phyloP scores from a whole-genome alignment of 805 yeast species.

The Candida qinlingensis region DNA sequence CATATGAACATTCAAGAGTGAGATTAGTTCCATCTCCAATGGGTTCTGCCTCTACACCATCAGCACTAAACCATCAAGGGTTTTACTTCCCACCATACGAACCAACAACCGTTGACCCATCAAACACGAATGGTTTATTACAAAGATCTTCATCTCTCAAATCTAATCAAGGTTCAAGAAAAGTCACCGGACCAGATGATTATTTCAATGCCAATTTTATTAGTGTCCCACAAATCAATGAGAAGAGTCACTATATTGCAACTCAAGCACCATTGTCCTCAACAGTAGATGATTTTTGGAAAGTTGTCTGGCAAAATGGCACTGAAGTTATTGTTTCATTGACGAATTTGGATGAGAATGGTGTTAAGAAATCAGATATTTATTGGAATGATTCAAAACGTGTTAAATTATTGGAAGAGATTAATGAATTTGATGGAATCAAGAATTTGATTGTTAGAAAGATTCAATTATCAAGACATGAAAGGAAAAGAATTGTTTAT shows the following conservation, averaged over 20 bases:
- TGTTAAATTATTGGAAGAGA: constrained; percentile 31
- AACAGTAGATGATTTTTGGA: constrained; percentile 89
- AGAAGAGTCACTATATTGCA: constrained; percentile 56
- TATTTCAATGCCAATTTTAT: constrained; percentile 63
- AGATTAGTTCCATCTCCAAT: constrained; percentile 27
- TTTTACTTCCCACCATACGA: constrained; percentile 3
- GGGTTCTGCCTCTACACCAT: constrained; percentile 13
- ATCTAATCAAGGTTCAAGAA: constrained; percentile 1
- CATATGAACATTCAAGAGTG: constrained; percentile 55
- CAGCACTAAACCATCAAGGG: not conserved
- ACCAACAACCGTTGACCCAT: not conserved
- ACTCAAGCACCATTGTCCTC: constrained; percentile 82
- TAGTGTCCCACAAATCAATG: constrained; percentile 33
- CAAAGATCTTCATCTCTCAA: not conserved
- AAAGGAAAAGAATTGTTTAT: constrained; percentile 38
- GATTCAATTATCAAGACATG: constrained; percentile 19
- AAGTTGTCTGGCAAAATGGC: constrained; percentile 59
- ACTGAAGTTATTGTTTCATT: constrained; percentile 71
- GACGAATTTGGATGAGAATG: constrained; percentile 69
- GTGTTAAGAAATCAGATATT: constrained; percentile 72
- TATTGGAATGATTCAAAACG: constrained; percentile 63
- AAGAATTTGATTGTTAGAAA: constrained; percentile 30
- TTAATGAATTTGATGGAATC: constrained; percentile 25
- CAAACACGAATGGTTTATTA: not conserved
- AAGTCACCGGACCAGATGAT: constrained; percentile 6